Evolutionary conservation across 2,329 filamentous ascomycete species (phyloP).

Genomic region (Fusarium dimerum): DNA sequence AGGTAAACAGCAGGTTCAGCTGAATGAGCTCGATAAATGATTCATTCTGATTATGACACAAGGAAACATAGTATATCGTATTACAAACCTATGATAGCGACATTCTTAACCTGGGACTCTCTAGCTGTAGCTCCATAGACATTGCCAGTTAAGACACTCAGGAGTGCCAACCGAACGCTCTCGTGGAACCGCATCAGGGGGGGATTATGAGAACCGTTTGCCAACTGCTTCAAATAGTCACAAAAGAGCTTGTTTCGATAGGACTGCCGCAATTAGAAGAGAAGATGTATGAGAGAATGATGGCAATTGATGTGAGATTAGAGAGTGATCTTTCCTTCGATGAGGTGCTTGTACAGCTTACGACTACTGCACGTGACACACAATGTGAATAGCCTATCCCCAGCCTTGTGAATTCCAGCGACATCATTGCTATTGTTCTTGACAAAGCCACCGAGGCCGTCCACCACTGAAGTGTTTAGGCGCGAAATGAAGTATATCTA

Average conservation of each 20-base stretch:
- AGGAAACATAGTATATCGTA: background rate
- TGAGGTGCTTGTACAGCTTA: background rate
- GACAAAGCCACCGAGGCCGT: background rate
- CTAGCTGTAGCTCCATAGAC: constrained; percentile 4
- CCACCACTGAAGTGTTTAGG: too few relatives aligned
- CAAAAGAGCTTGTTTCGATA: background rate
- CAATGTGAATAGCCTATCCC: background rate
- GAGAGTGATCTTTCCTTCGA: too few relatives aligned
- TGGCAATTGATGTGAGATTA: too few relatives aligned
- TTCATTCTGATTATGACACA: too few relatives aligned
- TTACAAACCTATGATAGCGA: constrained; percentile 40
- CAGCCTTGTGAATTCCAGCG: background rate
- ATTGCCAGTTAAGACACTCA: constrained; percentile 16
- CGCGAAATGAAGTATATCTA: too few relatives aligned
- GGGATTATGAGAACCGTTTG: background rate
- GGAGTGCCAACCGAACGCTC: constrained; percentile 16
- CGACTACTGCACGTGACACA: too few relatives aligned
- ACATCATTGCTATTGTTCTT: background rate
- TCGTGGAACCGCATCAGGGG: constrained; percentile 18
- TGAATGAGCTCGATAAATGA: background rate
- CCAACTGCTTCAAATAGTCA: background rate
- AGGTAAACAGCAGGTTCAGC: background rate
- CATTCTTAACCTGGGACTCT: constrained; percentile 29
- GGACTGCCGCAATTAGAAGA: too few relatives aligned
- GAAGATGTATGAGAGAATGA: too few relatives aligned